Conservation (phyloP, 352 stramenopile species). For the Phytopythium aichiense region DNA sequence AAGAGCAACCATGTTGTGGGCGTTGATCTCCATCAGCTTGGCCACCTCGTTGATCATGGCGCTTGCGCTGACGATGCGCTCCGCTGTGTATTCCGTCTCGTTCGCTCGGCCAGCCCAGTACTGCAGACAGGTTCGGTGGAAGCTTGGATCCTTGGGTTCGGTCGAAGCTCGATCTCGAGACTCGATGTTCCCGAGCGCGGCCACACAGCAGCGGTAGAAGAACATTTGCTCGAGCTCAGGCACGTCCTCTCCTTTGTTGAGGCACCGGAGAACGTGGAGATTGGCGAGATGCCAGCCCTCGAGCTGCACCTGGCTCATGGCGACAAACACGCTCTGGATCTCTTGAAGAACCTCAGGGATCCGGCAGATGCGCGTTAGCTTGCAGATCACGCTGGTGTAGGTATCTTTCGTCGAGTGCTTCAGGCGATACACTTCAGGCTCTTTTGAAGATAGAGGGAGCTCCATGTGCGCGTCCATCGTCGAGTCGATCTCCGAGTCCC, state of each 20-base stretch:
- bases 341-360: slow-evolving; percentile 6
- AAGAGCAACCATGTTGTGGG: not conserved
- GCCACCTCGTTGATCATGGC: not conserved
- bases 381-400: too few species aligned
- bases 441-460: too few species aligned
- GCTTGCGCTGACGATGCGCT: not conserved
- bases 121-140: not conserved
- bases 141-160: not conserved
- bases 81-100: not conserved
- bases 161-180: not conserved
- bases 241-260: slow-evolving; percentile 7
- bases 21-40: not conserved
- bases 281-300: slow-evolving; percentile 17
- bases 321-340: slow-evolving; percentile 4
- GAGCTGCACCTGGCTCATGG: slow-evolving; percentile 18
- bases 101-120: not conserved
- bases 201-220: slow-evolving; percentile 12
- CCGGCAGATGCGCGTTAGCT: not conserved
- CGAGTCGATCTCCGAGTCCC: too few species aligned
- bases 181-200: not conserved
- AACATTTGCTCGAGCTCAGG: slow-evolving; percentile 7
- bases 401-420: too few species aligned
- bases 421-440: too few species aligned
- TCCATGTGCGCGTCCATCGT: too few species aligned
- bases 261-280: slow-evolving; percentile 13